Base-by-base conservation (phyloP, 345 rosid species). In the Euclidium syriacum region DNA sequence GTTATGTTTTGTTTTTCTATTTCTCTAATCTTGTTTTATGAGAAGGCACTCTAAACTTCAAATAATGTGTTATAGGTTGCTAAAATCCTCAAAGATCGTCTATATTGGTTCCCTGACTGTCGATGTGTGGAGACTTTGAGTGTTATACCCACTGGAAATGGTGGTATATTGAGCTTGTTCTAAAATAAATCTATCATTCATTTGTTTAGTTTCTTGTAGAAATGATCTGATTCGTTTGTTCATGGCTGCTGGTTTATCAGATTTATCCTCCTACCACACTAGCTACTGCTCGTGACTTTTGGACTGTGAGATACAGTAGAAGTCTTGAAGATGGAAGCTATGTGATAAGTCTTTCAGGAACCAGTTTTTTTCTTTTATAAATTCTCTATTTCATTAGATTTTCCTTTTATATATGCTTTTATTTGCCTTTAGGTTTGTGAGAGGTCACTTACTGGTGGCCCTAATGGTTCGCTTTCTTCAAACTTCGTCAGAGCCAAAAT, bases 41-140 rank as follows among this genome's bases (percentile, higher is more conserved):
- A 33, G 16, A 9, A 23, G 43, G 2, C 4, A 17, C 62, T 56
- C 65, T 61, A 53, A 26, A 11, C 27, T 59, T 52, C 10, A 1
- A 41, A 17, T n/a, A 9, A 9, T 46, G n/a, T n/a, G n/a, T n/a
- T 38, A 9, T 59, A 86, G 96, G 86, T 92, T 14, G 94, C 89
- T 33, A 95, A 92, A 78, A 87, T 92, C 62, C 96, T 92, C 67
- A 92, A 92, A 87, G 98, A 92, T 85, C 91, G 97, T 64, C 76
- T 73, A 67, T 85, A 95, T 68, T 92, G 98, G 98, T 86, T 75
- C 80, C 88, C 94, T 22, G 98, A 89, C 76, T 92, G 98, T 41
- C 91, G 98, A 69, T 75, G 87, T 77, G 68, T 81, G 43, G 94
- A 87, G 15, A 77, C 81, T 10, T 65, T 85, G 76, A 83, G 83